Conservation (phyloP, 768 basidiomycete species). For the Termitomyces sp. region DNA sequence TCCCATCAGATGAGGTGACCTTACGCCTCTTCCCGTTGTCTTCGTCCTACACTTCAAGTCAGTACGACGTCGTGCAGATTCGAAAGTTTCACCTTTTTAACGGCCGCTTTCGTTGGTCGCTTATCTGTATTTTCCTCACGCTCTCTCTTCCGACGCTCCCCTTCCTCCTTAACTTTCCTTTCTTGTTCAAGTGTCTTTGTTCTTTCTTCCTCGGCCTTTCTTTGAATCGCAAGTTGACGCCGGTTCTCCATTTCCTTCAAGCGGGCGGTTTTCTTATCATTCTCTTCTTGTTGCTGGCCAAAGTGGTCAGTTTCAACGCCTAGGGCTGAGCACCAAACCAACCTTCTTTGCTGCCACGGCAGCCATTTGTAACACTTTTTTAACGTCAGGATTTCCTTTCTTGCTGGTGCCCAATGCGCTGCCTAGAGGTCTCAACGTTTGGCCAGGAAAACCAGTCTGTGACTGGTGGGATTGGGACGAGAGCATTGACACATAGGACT, state of each 20-base stretch:
- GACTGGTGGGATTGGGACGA: slow-evolving; percentile 47
- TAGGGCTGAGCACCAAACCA: slow-evolving; percentile 7
- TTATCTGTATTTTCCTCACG: slow-evolving; percentile 76
- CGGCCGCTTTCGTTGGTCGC: slow-evolving; percentile 47
- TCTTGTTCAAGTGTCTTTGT: slow-evolving; percentile 61
- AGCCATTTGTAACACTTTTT: slow-evolving; percentile 74
- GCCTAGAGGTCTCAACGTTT: slow-evolving; percentile 66
- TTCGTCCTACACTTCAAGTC: slow-evolving; percentile 47
- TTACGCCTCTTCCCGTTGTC: slow-evolving; percentile 73
- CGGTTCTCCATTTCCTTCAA: slow-evolving; percentile 81
- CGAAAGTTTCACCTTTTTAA: slow-evolving; percentile 50
- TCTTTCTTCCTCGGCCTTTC: slow-evolving; percentile 80
- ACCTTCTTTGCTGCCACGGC: slow-evolving; percentile 89
- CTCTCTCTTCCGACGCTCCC: slow-evolving; percentile 77
- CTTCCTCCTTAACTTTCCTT: slow-evolving; percentile 66
- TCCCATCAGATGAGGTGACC: slow-evolving; percentile 47
- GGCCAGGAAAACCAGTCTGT: slow-evolving; percentile 61
- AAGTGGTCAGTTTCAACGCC: background rate
- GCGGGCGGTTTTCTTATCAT: slow-evolving; percentile 71
- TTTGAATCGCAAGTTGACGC: slow-evolving; percentile 64
- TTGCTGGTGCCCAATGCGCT: slow-evolving; percentile 66
- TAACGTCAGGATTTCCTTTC: slow-evolving; percentile 73
- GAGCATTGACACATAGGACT: slow-evolving; percentile 54
- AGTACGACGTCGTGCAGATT: background rate
- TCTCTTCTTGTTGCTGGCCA: slow-evolving; percentile 82